Evolutionary conservation across 768 basidiomycete species (phyloP), one percentile per base, ranked within the genome.

Genomic region (Sutorius australiensis): DNA sequence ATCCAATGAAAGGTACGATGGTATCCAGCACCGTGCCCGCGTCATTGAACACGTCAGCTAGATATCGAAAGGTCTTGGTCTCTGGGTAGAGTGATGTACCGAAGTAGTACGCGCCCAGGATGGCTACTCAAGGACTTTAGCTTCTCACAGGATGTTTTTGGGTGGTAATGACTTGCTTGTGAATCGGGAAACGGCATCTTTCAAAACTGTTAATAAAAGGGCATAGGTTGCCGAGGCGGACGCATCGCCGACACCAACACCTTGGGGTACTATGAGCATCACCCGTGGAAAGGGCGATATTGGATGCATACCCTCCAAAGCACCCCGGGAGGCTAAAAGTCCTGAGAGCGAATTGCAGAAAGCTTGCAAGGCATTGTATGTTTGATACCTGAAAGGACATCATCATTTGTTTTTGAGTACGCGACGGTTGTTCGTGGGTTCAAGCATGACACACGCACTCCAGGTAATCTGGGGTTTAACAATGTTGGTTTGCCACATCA

Each of bases 1-100:
- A 66, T 38, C 67, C 75, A 19, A 86, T 72, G 7, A 79, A 61
- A 2, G 86, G 86, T 0, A 84, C 82, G 8, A 86, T 55, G 2
- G 79, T 79, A 51, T 86, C 85, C 17, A 85, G 69, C 7, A 85
- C 70, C 34, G 83, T 76, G 4, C 84, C 76, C 0, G 73, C 67
- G 54, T 87, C 85, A 54, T 86, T 87, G 55, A 84, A 70, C 13
- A 86, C 72, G 58, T 88, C 86, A 0, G 84, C 86, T 24, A 85
- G 72, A 45, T 86, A 72, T 13, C 86, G 80, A 57, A 84, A 88
- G 0, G 75, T 81, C 65, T 87, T 89, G 1, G 84, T 83, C 69
- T 89, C 86, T 5, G 86, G 83, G 31, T 77, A 81, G 4, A 88
- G 76, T 0, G 79, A 81, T 0, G 85, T 81, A 2, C 86, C 85